phyloP scores from a whole-genome alignment of 2,329 filamentous ascomycete genomes.

The Chrysosporium keratinophilum region DNA sequence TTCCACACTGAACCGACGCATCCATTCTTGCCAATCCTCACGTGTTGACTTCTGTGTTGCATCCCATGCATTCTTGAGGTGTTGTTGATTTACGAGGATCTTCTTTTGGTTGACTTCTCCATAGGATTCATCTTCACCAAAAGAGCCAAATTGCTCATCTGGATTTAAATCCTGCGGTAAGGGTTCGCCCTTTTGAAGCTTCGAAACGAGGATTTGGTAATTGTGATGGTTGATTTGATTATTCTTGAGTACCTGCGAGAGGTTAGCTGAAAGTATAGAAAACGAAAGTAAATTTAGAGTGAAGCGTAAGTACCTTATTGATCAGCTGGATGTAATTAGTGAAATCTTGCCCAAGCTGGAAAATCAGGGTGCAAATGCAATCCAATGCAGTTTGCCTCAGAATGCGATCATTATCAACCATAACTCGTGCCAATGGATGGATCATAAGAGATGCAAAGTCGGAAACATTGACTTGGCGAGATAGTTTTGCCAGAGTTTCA shows the following conservation, averaged over 20 bases:
- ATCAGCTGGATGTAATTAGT: constrained; percentile 88
- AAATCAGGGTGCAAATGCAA: constrained; percentile 87
- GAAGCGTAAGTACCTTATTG: constrained; percentile 54
- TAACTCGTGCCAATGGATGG: constrained; percentile 76
- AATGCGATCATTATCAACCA: constrained; percentile 60
- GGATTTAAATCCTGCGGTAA: constrained; percentile 91
- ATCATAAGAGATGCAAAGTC: constrained; percentile 96
- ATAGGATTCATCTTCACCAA: constrained; percentile 68
- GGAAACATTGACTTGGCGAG: constrained; percentile 90
- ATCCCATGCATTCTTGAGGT: constrained; percentile 95
- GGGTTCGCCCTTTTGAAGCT: constrained; percentile 86
- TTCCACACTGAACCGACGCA: constrained; percentile 90
- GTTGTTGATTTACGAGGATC: constrained; percentile 91
- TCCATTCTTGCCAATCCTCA: constrained; percentile 99
- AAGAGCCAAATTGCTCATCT: constrained; percentile 66
- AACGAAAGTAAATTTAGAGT: background rate
- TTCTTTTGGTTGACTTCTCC: constrained; percentile 86
- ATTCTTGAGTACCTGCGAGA: constrained; percentile 48
- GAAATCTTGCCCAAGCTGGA: constrained; percentile 92
- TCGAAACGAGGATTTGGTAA: constrained; percentile 83
- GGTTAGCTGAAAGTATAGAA: constrained; percentile 9
- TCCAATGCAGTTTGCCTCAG: constrained; percentile 78
- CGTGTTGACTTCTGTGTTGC: constrained; percentile 92
- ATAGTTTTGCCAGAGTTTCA: constrained; percentile 87
- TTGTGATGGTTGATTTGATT: constrained; percentile 81